Evolutionary conservation across 1,139 yeast genomes (phyloP), one percentile per base, ranked within the genome.

Genomic region (Nakaseomyces sp.): DNA sequence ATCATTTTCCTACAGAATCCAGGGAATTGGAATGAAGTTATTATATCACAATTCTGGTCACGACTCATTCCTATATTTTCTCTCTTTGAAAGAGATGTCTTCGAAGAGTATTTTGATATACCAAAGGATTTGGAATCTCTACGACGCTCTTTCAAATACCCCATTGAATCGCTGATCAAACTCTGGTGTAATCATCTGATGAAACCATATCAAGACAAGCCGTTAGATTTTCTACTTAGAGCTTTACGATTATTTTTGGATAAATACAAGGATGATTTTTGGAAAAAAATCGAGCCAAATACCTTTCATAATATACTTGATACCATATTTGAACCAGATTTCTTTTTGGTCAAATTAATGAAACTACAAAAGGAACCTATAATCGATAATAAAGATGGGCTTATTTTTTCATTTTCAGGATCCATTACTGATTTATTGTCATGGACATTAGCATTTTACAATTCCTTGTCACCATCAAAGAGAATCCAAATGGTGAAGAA

Each of bases 1-100:
- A 63, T 77, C 24, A 70, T 72, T 47, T 63, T 66, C 37, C 68
- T 81, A 41, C 87, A 81, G 54, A 68, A 75, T 50, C 74, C 77
- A 0, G 60, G 63, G 1, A 67, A 58, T 47, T 79, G 72, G 58
- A 66, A 65, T 22, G 74, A 71, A 17, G 58, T 55, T 0, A 58
- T 63, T 4, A 72, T 81, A 28, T 60, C 68, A 10, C 55, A 55
- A 10, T 81, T 81, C 56, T 83, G 89, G 85, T 57, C 66, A 10
- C 70, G 68, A 46, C 54, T 76, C 37, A 49, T 58, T 8, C 67
- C 70, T 0, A 43, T 82, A 0, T 51, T 79, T 25, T 62, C 65
- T 24, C 54, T 71, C 3, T 60, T 73, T 37, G 69, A 69, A n/a
- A 51, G 60, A 5, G 65, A 66, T 8, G 67, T 72, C 0, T 66